Base-by-base conservation (phyloP, 2,329 filamentous ascomycete species). In the Botrytis galanthina region DNA sequence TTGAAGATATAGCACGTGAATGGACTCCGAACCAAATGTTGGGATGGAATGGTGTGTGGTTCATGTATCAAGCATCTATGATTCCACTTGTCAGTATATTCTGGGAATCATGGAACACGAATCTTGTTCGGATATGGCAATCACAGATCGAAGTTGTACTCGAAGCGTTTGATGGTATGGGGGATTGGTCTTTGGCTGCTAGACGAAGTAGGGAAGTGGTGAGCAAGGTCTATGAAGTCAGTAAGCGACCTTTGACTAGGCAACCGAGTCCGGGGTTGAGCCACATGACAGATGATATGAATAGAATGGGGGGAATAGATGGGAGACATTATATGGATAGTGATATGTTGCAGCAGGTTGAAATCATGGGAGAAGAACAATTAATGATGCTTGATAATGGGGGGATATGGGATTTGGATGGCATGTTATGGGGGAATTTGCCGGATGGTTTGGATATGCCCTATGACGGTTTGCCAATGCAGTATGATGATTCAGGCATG, bases 21-120 rank as follows among this genome's bases (percentile, higher is more conserved):
- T 93, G 91, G 83, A 88, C 88, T 63, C 87, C 89, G 63, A 92
- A 93, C 79, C 89, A 94, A 79, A 92, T 95, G 83, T 89, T 89
- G 0, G 92, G 92, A 14, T 95, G 92, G 92, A 93, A 93, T 80
- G 92, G 91, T 0, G 92, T 93, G 3, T 94, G 92, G 92, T 91
- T 94, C 82, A 87, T 93, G 74, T 95, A 93, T 82, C 92, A 95
- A 81, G 92, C 92, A 0, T 89, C 89, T 75, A 93, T 95, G 90
- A 90, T 95, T 14, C 92, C 92, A 0, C 86, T 95, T 1, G 87
- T 95, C 18, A 91, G 89, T 35, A 85, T 95, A 20, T 93, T 94
- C 80, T 91, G 89, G 85, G 90, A 93, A 80, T 85, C 73, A 9
- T 79, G 77, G 77, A 79, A 81, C 32, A 73, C 74, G 26, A 70